Percentiles rank a stretch among this genome's conserved stretches.
These are phyloP conservation scores for Penicillium sp. DNA, from an alignment of 2,329 filamentous ascomycete genomes.

Conservation along the genomic window DNA sequence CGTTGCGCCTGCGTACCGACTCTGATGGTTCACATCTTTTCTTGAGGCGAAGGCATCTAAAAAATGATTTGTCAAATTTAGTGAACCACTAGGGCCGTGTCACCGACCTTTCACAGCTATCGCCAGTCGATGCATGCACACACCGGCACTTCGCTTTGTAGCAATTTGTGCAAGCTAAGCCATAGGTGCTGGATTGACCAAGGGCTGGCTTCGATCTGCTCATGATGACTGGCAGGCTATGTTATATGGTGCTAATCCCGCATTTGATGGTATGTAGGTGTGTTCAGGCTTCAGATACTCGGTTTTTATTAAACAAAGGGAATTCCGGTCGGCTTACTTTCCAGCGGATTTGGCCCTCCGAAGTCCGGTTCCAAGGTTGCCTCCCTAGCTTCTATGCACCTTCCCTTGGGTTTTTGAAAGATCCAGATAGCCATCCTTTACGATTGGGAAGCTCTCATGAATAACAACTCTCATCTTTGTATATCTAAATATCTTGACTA, in stretches of 20 bases:
- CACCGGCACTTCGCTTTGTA: constrained; percentile 35
- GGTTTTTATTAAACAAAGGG: too few relatives aligned
- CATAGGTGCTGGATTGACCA: constrained; percentile 24
- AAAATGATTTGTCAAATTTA: constrained; percentile 3
- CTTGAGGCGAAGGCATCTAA: constrained; percentile 37
- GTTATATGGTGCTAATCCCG: background rate
- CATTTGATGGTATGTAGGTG: background rate
- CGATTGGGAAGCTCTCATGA: too few relatives aligned
- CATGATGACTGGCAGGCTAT: constrained; percentile 8
- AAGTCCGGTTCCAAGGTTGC: too few relatives aligned
- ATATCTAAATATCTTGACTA: too few relatives aligned
- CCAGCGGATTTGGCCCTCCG: too few relatives aligned
- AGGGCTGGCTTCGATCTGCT: constrained; percentile 5
- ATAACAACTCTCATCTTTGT: too few relatives aligned
- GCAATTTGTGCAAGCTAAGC: constrained; percentile 30
- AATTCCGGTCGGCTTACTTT: too few relatives aligned
- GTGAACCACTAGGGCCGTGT: too few relatives aligned
- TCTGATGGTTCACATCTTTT: constrained; percentile 38
- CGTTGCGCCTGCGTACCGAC: constrained; percentile 32
- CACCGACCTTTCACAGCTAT: constrained; percentile 28
- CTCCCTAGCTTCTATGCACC: too few relatives aligned
- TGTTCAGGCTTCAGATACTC: too few relatives aligned
- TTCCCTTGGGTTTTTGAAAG: too few relatives aligned
- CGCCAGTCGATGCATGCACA: constrained; percentile 18
- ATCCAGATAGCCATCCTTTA: too few relatives aligned